Conservation (phyloP, 2,329 filamentous ascomycete species). For the Falciphora oryzae region DNA sequence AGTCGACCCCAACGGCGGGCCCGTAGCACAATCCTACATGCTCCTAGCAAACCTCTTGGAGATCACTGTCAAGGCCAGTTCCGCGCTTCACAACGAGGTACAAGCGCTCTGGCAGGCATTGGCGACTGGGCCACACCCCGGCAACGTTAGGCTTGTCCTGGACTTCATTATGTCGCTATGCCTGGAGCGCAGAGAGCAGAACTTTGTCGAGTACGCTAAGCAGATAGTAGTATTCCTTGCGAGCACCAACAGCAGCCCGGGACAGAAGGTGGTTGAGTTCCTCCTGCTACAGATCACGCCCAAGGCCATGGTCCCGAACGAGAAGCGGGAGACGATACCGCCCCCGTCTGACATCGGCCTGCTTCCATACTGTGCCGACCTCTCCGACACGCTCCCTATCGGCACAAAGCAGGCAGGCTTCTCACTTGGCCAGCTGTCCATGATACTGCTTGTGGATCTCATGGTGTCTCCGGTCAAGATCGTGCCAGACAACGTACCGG, state of each 20-base stretch:
- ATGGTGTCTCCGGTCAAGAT: slow-evolving; percentile 90
- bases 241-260: slow-evolving; percentile 65
- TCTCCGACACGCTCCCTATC: slow-evolving; percentile 71
- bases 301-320: slow-evolving; percentile 92
- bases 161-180: slow-evolving; percentile 96
- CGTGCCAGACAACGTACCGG: slow-evolving; percentile 70
- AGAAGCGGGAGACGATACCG: slow-evolving; percentile 65
- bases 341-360: slow-evolving; percentile 67
- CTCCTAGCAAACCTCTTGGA: slow-evolving; percentile 91
- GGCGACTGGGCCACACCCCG: slow-evolving; percentile 84
- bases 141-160: slow-evolving; percentile 88
- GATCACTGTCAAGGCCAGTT: slow-evolving; percentile 89
- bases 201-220: slow-evolving; percentile 96
- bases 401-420: slow-evolving; percentile 91
- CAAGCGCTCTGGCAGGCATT: slow-evolving; percentile 96
- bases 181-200: slow-evolving; percentile 89
- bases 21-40: slow-evolving; percentile 89
- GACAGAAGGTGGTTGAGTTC: slow-evolving; percentile 90
- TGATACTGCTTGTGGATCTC: slow-evolving; percentile 90
- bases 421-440: slow-evolving; percentile 84
- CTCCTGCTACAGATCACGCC: slow-evolving; percentile 85
- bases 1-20: slow-evolving; percentile 84
- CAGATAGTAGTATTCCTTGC: slow-evolving; percentile 97
- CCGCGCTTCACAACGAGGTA: slow-evolving; percentile 87
- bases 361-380: slow-evolving; percentile 85